A percentile compares a stretch with the other conserved stretches of the same genome.
phyloP scores from a whole-genome alignment of 352 stramenopile genomes.

The Phytophthora sp. region DNA sequence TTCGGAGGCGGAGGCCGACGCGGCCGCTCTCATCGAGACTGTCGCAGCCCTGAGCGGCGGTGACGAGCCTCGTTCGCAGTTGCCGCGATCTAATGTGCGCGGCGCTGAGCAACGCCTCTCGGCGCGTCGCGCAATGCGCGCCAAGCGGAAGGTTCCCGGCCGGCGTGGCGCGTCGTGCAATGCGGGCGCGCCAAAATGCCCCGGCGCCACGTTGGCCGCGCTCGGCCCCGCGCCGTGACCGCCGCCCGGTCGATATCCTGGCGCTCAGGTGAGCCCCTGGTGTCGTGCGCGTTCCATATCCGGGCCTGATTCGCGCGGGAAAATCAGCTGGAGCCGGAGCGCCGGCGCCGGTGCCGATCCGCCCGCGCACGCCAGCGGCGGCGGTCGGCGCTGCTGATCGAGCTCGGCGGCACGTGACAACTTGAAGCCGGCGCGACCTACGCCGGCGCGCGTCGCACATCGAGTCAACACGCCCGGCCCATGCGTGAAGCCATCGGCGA shows the following conservation, averaged over 20 bases:
- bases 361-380: constrained; percentile 5
- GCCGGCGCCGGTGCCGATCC: not conserved
- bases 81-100: no score
- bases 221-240: not conserved
- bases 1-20: no score
- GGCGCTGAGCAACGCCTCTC: no score
- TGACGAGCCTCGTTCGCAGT: no score
- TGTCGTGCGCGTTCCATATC: constrained; percentile 31
- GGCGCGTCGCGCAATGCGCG: not conserved
- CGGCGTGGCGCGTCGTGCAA: not conserved
- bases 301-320: constrained; percentile 13
- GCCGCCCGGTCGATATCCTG: constrained; percentile 5
- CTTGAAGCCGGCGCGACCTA: constrained; percentile 2
- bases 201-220: not conserved
- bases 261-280: constrained; percentile 16
- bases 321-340: constrained; percentile 25
- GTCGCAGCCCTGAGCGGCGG: no score
- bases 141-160: not conserved
- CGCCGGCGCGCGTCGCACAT: not conserved
- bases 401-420: not conserved
- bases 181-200: not conserved
- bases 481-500: not conserved
- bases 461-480: constrained; percentile 13
- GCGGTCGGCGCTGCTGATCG: not conserved
- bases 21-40: no score